Percentiles rank a stretch among this genome's conserved stretches.
Evolutionary conservation across 1,284 basidiomycete genomes (phyloP).

Genomic region (Pseudozyma sp.): DNA sequence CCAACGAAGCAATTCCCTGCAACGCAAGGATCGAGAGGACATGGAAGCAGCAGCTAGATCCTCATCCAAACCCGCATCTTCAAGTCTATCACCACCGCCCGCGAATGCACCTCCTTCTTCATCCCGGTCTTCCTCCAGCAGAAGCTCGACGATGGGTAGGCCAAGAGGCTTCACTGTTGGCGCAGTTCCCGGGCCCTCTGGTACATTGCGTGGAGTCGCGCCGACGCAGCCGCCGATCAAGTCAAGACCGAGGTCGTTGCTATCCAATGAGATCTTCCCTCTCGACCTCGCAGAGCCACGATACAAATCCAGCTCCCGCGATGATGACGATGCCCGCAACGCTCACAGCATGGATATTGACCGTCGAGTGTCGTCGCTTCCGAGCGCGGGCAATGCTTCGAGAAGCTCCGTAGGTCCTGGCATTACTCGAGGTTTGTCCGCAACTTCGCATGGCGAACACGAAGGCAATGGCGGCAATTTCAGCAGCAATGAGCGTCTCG

Average conservation of each 20-base stretch:
- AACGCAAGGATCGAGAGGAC: conserved; percentile 20
- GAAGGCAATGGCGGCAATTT: background rate
- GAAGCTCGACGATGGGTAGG: conserved; percentile 26
- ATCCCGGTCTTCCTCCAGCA: conserved; percentile 11
- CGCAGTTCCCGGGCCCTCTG: conserved; percentile 41
- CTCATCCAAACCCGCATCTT: background rate
- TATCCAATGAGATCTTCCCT: conserved; percentile 56
- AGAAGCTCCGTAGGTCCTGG: background rate
- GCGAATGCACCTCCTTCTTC: conserved; percentile 3
- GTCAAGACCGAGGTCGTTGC: conserved; percentile 48
- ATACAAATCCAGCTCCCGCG: conserved; percentile 14
- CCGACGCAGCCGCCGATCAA: conserved; percentile 17
- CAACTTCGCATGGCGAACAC: conserved; percentile 11
- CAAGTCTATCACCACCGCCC: background rate
- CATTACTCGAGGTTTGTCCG: conserved; percentile 15
- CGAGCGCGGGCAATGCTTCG: background rate
- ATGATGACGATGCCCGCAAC: conserved; percentile 22
- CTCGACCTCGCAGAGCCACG: conserved; percentile 49
- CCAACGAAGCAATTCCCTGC: conserved; percentile 35
- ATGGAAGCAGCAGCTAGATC: conserved; percentile 8
- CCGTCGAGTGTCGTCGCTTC: conserved; percentile 16
- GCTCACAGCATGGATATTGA: conserved; percentile 37
- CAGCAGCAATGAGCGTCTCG: conserved; percentile 16
- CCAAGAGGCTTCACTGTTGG: conserved; percentile 61
- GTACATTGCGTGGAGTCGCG: conserved; percentile 10